Evolutionary conservation across 2,329 filamentous ascomycete species (phyloP).

Genomic region (Alternaria atra): DNA sequence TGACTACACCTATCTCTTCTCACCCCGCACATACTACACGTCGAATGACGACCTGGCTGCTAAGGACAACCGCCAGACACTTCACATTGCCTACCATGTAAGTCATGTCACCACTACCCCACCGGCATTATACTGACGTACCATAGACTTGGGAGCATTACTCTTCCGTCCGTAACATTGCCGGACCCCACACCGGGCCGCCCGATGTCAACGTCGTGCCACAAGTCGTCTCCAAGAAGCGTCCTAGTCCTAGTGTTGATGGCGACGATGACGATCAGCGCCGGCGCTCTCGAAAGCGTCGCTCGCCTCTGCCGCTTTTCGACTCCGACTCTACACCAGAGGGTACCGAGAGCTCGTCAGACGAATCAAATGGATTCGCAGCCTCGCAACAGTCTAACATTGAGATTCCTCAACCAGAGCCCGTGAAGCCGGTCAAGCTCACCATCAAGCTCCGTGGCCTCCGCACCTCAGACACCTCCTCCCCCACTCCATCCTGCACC

Average conservation of each 20-base stretch:
- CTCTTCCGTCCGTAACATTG: constrained; percentile 69
- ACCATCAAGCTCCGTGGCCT: constrained; percentile 47
- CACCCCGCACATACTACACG: constrained; percentile 51
- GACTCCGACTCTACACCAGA: constrained; percentile 53
- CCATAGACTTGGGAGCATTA: constrained; percentile 70
- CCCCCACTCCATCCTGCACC: constrained; percentile 28
- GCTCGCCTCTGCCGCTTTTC: constrained; percentile 57
- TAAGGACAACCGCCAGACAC: constrained; percentile 45
- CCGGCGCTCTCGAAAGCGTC: constrained; percentile 63
- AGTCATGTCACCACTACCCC: constrained; percentile 38
- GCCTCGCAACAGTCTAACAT: constrained; percentile 38
- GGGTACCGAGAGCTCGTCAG: constrained; percentile 47
- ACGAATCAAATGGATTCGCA: constrained; percentile 44
- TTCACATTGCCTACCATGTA: constrained; percentile 72
- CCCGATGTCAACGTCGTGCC: constrained; percentile 56
- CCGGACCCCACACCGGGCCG: constrained; percentile 66
- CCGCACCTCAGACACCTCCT: constrained; percentile 35
- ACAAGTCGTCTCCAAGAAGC: constrained; percentile 50
- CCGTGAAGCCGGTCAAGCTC: constrained; percentile 39
- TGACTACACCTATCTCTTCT: constrained; percentile 61
- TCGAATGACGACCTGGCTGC: constrained; percentile 39
- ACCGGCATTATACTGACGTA: constrained; percentile 25
- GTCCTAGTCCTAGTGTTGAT: constrained; percentile 62
- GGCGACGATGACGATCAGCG: constrained; percentile 60
- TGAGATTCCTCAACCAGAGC: constrained; percentile 29